Conservation (phyloP, 768 basidiomycete species). For the Suillus subluteus region DNA sequence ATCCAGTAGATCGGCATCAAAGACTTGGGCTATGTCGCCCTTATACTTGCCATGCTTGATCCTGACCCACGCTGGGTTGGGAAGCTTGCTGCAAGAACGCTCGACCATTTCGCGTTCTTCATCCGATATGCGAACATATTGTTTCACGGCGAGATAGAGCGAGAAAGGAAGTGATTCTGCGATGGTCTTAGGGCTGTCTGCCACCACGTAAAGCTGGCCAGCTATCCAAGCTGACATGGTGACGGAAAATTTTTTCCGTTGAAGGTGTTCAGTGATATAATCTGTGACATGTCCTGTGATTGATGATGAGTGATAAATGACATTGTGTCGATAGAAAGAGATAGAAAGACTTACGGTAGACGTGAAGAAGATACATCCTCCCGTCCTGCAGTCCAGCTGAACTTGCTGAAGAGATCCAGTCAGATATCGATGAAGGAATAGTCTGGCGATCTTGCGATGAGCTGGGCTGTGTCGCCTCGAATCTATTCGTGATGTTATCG, state of each 20-base stretch:
- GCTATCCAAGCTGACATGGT: not conserved
- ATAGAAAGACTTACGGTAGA: not conserved
- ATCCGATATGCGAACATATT: not conserved
- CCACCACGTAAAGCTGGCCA: not conserved
- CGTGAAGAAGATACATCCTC: slow-evolving; percentile 2
- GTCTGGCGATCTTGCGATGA: not conserved
- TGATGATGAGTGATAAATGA: not conserved
- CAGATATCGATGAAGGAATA: not conserved
- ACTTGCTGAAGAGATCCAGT: not conserved
- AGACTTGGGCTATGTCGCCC: not conserved
- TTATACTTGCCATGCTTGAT: not conserved
- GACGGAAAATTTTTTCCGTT: not conserved
- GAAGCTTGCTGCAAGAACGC: not conserved
- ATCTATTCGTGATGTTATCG: not conserved
- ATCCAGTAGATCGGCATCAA: not conserved
- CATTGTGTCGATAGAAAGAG: too few relatives aligned
- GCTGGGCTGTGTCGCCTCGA: not conserved
- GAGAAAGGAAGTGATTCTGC: not conserved
- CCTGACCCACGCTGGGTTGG: not conserved
- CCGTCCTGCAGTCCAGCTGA: not conserved
- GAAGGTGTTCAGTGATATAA: not conserved
- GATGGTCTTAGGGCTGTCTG: not conserved
- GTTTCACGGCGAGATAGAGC: not conserved
- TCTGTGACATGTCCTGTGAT: not conserved
- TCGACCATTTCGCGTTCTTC: not conserved